Evolutionary conservation across 768 basidiomycete genomes (phyloP).

Genomic region (Ramaria rubella): DNA sequence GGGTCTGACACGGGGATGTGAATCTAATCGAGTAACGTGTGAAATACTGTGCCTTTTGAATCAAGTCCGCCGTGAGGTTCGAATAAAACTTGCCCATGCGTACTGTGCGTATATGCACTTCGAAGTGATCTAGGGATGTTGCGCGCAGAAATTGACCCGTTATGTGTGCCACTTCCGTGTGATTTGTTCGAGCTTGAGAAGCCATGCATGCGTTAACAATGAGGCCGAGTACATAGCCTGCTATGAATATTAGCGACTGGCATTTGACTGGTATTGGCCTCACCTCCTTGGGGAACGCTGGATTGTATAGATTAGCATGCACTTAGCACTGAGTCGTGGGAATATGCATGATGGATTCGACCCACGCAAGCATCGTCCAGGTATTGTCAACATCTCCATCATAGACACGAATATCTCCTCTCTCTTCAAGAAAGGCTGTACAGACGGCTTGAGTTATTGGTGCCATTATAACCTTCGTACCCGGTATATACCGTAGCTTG

Average conservation of each 20-base stretch:
- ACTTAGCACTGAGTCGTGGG: background rate
- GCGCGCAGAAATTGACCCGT: slow-evolving; percentile 53
- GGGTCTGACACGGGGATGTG: background rate
- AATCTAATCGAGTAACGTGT: background rate
- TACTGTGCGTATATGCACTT: slow-evolving; percentile 40
- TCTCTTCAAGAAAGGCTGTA: background rate
- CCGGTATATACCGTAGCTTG: no score
- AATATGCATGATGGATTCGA: background rate
- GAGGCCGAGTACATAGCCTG: slow-evolving; percentile 55
- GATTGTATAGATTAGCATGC: background rate
- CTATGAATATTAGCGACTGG: background rate
- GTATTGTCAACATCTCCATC: background rate
- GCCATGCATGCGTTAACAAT: slow-evolving; percentile 49
- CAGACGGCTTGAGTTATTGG: background rate
- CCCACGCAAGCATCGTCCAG: background rate
- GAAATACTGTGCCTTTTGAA: slow-evolving; percentile 55
- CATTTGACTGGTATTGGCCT: background rate
- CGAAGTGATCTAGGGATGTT: slow-evolving; percentile 35
- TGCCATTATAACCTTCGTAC: no score
- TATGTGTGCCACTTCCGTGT: slow-evolving; percentile 53
- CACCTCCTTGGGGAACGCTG: slow-evolving; percentile 53
- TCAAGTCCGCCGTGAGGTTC: slow-evolving; percentile 50
- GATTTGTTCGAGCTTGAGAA: slow-evolving; percentile 40
- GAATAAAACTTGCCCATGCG: slow-evolving; percentile 48
- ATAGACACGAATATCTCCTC: background rate